Base-by-base conservation (phyloP, 306 rosid species). In the Medicago lupulina region DNA sequence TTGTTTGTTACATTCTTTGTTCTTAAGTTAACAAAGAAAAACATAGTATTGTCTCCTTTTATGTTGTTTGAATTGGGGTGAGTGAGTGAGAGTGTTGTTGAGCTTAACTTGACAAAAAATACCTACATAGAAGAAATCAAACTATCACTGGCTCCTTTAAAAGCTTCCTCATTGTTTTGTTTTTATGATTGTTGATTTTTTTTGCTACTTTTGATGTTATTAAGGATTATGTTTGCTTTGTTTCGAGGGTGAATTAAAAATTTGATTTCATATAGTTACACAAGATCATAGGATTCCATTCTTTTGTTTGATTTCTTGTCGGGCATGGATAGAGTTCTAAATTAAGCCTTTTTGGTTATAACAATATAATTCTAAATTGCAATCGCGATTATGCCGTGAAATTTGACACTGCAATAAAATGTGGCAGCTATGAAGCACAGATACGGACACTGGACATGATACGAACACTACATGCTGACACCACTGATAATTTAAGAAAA, bases 171-270 rank as follows among this genome's bases (percentile, higher is more conserved):
- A 38, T 11, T 19, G 41, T 67, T 63, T 44, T 34, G 13, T 44
- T 17, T 51, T 31, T 12, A 57, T 57, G 36, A 7, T 21, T 57
- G 63, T 57, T 54, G 60, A 54, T 1, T 1, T 16, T 16, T 49
- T 78, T 78, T 49, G 12, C 25, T 65, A 54, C 80, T 84, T 85
- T 84, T 81, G 83, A 66, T 61, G 86, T 70, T 87, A 81, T 83
- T 82, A 75, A 84, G 88, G 83, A 79, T 79, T 76, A 76, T 79
- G 74, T 81, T 72, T 58, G 70, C 66, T 83, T 53, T 72, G 50
- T 76, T 77, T 89, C 77, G 72, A n/a, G 55, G 81, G 8, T 38
- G 49, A 63, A 34, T 63, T 15, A 8, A 41, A 73, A 82, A 80
- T 87, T 85, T n/a, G n/a, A n/a, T n/a, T n/a, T n/a, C n/a, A n/a